A percentile compares a stretch with the other conserved stretches of the same genome.
These are phyloP conservation scores for Brasilioporus rufonigricans DNA, from an alignment of 768 basidiomycete species.

Conservation along the genomic window DNA sequence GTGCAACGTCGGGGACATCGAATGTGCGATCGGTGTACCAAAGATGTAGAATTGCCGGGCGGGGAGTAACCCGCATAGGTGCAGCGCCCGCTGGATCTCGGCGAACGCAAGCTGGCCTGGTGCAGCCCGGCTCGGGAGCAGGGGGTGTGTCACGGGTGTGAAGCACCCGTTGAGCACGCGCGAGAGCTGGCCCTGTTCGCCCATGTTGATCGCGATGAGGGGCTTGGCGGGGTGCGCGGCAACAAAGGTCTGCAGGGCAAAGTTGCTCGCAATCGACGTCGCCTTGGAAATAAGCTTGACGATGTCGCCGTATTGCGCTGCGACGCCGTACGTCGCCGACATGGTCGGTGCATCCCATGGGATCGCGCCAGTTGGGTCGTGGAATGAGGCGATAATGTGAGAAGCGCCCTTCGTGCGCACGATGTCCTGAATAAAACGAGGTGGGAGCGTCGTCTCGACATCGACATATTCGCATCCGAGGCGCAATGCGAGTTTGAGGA, in stretches of 20 bases:
- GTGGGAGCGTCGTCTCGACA: slow-evolving; percentile 78
- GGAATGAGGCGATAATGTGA: slow-evolving; percentile 89
- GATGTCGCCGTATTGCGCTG: slow-evolving; percentile 74
- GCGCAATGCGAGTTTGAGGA: slow-evolving; percentile 76
- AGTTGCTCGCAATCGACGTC: slow-evolving; percentile 69
- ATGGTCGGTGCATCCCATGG: slow-evolving; percentile 73
- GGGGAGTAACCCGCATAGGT: slow-evolving; percentile 79
- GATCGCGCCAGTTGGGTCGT: slow-evolving; percentile 87
- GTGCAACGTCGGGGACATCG: slow-evolving; percentile 91
- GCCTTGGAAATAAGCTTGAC: slow-evolving; percentile 93
- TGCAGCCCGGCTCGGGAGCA: slow-evolving; percentile 82
- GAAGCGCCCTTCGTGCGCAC: slow-evolving; percentile 63
- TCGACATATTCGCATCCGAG: slow-evolving; percentile 92
- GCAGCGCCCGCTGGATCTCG: slow-evolving; percentile 79
- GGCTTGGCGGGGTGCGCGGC: slow-evolving; percentile 63
- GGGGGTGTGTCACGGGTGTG: slow-evolving; percentile 87
- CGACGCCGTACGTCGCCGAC: slow-evolving; percentile 66
- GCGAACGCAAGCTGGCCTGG: slow-evolving; percentile 91
- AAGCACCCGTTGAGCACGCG: slow-evolving; percentile 83
- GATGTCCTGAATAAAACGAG: slow-evolving; percentile 58
- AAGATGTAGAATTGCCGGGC: slow-evolving; percentile 79
- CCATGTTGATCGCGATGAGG: slow-evolving; percentile 95
- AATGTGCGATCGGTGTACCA: slow-evolving; percentile 84
- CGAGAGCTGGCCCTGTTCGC: slow-evolving; percentile 83
- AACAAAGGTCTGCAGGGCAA: slow-evolving; percentile 73